A percentile compares a stretch with the other conserved stretches of the same genome.
phyloP scores from a whole-genome alignment of 2,329 filamentous ascomycete genomes.

The Ciborinia camelliae region DNA sequence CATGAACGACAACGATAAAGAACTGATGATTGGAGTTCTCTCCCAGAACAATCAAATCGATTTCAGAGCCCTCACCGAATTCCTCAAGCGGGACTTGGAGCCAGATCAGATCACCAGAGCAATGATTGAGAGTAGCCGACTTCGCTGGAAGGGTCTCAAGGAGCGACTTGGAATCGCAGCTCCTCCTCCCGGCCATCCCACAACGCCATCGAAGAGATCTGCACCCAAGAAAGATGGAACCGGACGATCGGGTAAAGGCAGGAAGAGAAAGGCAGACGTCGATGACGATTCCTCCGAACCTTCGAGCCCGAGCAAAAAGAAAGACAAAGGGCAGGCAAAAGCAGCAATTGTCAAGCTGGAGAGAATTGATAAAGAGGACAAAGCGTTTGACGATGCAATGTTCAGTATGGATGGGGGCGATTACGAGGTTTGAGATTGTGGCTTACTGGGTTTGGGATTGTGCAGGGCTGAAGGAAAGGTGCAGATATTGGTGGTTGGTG shows the following conservation, averaged over 20 bases:
- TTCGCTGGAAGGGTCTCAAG: background rate
- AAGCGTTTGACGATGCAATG: constrained; percentile 3
- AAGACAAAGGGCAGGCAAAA: background rate
- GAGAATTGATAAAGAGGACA: background rate
- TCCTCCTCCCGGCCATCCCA: background rate
- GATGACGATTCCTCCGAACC: background rate
- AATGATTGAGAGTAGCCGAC: background rate
- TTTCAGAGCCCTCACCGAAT: background rate
- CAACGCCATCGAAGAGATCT: background rate
- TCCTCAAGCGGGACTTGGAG: background rate
- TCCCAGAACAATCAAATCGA: background rate
- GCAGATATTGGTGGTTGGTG: constrained; percentile 2
- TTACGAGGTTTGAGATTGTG: background rate
- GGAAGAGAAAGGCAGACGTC: constrained; percentile 3
- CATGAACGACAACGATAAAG: constrained; percentile 10
- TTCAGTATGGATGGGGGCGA: background rate
- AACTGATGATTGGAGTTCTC: background rate
- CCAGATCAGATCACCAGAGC: background rate
- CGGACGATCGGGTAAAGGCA: background rate
- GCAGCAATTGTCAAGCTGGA: background rate
- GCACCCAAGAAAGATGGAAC: background rate
- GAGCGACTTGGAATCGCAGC: background rate
- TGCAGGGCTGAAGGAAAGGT: constrained; percentile 6
- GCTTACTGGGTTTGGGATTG: background rate
- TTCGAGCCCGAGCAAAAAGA: background rate